phyloP scores from a whole-genome alignment of 176 grass and related monocot species.

The Saccharum spontaneum region DNA sequence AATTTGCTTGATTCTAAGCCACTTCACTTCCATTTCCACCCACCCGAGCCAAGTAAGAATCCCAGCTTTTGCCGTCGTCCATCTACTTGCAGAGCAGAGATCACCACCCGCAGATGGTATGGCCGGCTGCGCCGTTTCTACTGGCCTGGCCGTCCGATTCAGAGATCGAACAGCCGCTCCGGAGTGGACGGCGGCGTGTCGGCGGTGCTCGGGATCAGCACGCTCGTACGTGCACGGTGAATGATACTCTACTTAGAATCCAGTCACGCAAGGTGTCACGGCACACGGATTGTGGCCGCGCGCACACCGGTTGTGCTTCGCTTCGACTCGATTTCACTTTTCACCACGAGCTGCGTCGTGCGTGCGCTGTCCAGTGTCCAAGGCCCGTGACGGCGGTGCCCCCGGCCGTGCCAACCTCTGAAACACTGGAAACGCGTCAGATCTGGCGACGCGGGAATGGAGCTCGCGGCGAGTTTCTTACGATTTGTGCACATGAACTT shows the following conservation, averaged over 20 bases:
- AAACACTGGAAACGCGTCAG: background rate
- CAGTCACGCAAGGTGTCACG: background rate
- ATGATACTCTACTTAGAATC: background rate
- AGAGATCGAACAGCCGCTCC: background rate
- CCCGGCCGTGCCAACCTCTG: background rate
- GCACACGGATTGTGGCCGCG: background rate
- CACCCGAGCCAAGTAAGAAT: constrained; percentile 19
- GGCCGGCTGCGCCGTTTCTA: background rate
- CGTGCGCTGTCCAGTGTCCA: background rate
- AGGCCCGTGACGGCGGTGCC: background rate
- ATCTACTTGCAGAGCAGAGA: background rate
- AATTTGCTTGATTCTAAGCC: constrained; percentile 17
- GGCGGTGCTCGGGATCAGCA: background rate
- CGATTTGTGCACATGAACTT: constrained; percentile 6
- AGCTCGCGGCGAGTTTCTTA: background rate
- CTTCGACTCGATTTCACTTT: background rate
- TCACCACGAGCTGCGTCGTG: background rate
- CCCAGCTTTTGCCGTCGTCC: background rate
- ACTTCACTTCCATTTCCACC: constrained; percentile 9
- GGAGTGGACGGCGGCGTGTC: background rate
- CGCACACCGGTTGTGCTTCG: background rate
- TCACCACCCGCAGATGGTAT: background rate
- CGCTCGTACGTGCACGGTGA: background rate
- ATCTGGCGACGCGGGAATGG: background rate
- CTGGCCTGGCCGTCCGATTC: too few relatives aligned